A percentile compares a stretch with the other conserved stretches of the same genome.
These are phyloP conservation scores for Physocladia obscura DNA, from an alignment of 192 early-diverging fungal species.

Conservation along the genomic window DNA sequence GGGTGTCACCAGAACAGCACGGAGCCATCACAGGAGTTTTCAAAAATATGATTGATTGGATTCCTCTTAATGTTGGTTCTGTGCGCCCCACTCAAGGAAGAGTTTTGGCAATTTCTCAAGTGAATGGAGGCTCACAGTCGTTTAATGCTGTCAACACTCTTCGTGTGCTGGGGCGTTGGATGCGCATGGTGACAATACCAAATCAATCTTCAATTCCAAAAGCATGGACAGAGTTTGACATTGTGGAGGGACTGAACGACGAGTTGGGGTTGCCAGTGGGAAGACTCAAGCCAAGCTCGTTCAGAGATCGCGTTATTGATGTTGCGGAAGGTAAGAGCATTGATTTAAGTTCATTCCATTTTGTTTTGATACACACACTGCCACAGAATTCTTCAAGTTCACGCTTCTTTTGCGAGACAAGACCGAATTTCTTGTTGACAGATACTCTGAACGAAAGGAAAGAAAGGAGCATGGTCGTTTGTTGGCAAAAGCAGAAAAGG, in stretches of 20 bases:
- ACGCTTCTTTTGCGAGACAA: slow-evolving; percentile 41
- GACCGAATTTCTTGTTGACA: slow-evolving; percentile 43
- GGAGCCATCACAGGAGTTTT: slow-evolving; percentile 53
- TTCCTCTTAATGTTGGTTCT: slow-evolving; percentile 42
- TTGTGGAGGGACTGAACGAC: background rate
- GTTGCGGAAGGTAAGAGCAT: slow-evolving; percentile 35
- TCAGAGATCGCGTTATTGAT: slow-evolving; percentile 51
- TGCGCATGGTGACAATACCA: slow-evolving; percentile 57
- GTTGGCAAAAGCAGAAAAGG: slow-evolving; percentile 47
- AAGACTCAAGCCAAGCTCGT: slow-evolving; percentile 42
- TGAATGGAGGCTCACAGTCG: slow-evolving; percentile 51
- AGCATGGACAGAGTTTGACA: slow-evolving; percentile 56
- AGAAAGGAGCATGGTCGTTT: slow-evolving; percentile 42
- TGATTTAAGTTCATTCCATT: background rate
- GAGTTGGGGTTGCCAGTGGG: slow-evolving; percentile 29
- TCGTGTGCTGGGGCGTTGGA: slow-evolving; percentile 51
- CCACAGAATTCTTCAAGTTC: slow-evolving; percentile 48
- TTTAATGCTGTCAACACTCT: slow-evolving; percentile 55
- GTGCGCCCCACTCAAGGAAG: slow-evolving; percentile 47
- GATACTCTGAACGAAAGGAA: slow-evolving; percentile 51
- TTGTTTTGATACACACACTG: background rate
- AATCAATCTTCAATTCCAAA: slow-evolving; percentile 58
- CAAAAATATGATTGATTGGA: slow-evolving; percentile 58
- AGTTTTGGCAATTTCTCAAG: slow-evolving; percentile 48
- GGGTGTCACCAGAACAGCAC: slow-evolving; percentile 57